phyloP scores from a whole-genome alignment of 2,329 filamentous ascomycete species.

The Xylariomycetidae sp. region DNA sequence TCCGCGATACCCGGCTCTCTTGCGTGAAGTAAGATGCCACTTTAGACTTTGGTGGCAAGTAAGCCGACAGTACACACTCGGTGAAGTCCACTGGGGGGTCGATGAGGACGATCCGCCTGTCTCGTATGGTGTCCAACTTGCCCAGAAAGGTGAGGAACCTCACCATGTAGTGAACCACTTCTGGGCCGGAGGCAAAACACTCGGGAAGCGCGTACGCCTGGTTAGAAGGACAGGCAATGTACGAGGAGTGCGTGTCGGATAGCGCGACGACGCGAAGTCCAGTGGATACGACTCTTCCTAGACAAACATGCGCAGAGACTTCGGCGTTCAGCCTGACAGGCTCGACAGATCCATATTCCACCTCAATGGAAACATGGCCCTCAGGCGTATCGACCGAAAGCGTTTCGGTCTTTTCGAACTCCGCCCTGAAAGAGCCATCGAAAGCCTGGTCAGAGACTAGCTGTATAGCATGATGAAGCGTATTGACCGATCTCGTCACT shows the following conservation, averaged over 20 bases:
- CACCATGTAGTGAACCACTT: slow-evolving; percentile 19
- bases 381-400: neutral
- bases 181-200: slow-evolving; percentile 8
- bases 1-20: too few relatives aligned
- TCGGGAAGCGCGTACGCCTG: slow-evolving; percentile 12
- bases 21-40: too few relatives aligned
- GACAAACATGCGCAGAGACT: slow-evolving; percentile 22
- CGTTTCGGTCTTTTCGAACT: slow-evolving; percentile 6
- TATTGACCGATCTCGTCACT: slow-evolving; percentile 27
- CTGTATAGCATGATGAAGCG: slow-evolving; percentile 25
- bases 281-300: slow-evolving; percentile 24
- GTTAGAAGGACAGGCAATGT: slow-evolving; percentile 18
- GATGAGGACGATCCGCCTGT: slow-evolving; percentile 25
- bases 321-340: slow-evolving; percentile 18
- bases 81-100: slow-evolving; percentile 27
- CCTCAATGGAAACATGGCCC: slow-evolving; percentile 18
- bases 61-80: slow-evolving; percentile 19
- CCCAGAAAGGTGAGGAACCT: slow-evolving; percentile 16
- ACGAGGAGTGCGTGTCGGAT: slow-evolving; percentile 29
- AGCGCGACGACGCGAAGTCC: slow-evolving; percentile 23
- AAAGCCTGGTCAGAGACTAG: slow-evolving; percentile 13
- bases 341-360: slow-evolving; percentile 31
- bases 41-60: too few relatives aligned
- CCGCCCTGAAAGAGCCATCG: slow-evolving; percentile 16
- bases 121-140: slow-evolving; percentile 8